These are phyloP conservation scores for Zygoascus tannicola DNA, from an alignment of 805 yeast species.

Conservation along the genomic window DNA sequence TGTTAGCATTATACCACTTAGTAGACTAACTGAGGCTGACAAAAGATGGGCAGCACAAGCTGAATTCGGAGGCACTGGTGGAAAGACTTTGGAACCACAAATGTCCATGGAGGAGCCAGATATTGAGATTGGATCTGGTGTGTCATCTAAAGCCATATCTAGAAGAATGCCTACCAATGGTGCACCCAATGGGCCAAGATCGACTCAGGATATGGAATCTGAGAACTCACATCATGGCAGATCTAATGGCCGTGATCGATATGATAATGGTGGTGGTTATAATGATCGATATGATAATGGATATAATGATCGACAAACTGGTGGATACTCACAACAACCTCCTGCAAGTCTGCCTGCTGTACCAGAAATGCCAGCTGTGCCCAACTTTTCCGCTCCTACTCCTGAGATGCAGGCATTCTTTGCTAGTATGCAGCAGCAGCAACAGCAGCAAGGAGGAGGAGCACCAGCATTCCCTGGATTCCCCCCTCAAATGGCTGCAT, in stretches of 20 bases:
- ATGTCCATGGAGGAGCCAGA: constrained; percentile 93
- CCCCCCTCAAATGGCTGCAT: constrained; percentile 18
- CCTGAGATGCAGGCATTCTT: constrained; percentile 12
- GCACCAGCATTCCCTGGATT: constrained; percentile 7
- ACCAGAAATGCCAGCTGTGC: background rate
- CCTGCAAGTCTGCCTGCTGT: constrained; percentile 2
- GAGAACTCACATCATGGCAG: background rate
- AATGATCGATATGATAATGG: background rate
- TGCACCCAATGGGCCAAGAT: constrained; percentile 75
- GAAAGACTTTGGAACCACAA: constrained; percentile 68
- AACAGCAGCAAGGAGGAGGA: constrained; percentile 4
- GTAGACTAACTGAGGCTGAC: constrained; percentile 90
- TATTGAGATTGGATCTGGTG: constrained; percentile 91
- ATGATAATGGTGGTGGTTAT: background rate
- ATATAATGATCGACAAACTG: background rate
- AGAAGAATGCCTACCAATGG: constrained; percentile 89
- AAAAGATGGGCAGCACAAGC: constrained; percentile 80
- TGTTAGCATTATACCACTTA: constrained; percentile 74
- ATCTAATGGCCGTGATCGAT: background rate
- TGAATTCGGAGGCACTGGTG: constrained; percentile 97
- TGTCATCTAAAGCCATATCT: constrained; percentile 84
- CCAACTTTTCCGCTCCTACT: constrained; percentile 7
- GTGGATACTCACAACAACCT: background rate
- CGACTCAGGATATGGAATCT: constrained; percentile 33
- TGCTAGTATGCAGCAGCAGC: constrained; percentile 13